Conservation (phyloP, 2,329 filamentous ascomycete species). For the Ophiocordyceps robertsii region DNA sequence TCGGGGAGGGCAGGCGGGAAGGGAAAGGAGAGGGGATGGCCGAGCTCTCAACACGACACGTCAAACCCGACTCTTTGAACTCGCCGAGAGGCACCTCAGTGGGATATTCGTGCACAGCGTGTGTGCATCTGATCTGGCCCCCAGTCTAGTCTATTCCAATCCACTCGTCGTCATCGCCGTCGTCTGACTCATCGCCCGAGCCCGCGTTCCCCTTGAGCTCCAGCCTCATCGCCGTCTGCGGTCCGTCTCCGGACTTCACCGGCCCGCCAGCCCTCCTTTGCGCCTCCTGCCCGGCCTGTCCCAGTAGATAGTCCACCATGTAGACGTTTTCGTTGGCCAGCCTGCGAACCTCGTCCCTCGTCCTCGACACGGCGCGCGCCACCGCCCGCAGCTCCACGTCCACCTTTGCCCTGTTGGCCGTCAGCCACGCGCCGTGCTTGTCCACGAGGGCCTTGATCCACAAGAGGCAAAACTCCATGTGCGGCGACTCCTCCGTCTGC, state of each 20-base stretch:
- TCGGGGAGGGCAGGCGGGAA: too few relatives aligned
- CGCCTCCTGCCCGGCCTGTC: constrained; percentile 27
- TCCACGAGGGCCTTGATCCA: constrained; percentile 81
- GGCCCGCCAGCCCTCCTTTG: constrained; percentile 9
- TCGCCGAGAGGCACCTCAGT: too few relatives aligned
- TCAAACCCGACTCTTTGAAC: too few relatives aligned
- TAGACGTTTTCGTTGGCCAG: constrained; percentile 83
- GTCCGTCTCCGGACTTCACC: constrained; percentile 1
- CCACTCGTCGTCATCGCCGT: constrained; percentile 28
- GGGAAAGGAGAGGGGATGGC: too few relatives aligned
- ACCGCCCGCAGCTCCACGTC: constrained; percentile 77
- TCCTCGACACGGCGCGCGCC: constrained; percentile 64
- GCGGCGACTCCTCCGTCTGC: constrained; percentile 79
- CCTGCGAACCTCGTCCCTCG: constrained; percentile 69
- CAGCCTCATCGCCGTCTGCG: constrained; percentile 11
- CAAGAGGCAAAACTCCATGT: constrained; percentile 85
- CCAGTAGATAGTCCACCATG: constrained; percentile 69
- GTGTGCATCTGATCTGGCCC: too few relatives aligned
- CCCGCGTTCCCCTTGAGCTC: constrained; percentile 17
- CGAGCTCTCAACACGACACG: too few relatives aligned
- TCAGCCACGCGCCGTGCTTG: constrained; percentile 73
- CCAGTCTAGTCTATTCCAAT: constrained; percentile 30
- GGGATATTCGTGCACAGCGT: too few relatives aligned
- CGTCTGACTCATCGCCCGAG: constrained; percentile 17
- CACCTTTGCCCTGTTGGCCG: constrained; percentile 64